phyloP scores from a whole-genome alignment of 2,329 filamentous ascomycete species.

The Pseudocercospora crystallina region DNA sequence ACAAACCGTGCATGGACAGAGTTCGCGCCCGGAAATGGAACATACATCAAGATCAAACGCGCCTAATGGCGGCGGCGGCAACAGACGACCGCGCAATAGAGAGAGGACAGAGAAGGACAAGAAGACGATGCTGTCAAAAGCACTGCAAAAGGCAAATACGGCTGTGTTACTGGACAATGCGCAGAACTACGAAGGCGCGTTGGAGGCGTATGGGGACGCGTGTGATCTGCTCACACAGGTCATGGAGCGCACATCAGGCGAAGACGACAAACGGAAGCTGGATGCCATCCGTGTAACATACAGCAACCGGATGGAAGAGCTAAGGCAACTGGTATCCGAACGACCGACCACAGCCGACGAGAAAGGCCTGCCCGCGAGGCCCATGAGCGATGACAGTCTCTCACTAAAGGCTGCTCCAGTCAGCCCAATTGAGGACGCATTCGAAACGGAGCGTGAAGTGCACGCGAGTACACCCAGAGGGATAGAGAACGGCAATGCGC shows the following conservation, averaged over 20 bases:
- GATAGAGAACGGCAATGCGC: conserved; percentile 45
- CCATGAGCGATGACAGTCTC: conserved; percentile 60
- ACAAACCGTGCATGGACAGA: conserved; percentile 14
- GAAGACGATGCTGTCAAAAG: conserved; percentile 95
- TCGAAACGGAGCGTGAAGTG: neutral
- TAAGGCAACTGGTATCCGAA: conserved; percentile 66
- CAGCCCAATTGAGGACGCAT: conserved; percentile 34
- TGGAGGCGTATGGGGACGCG: conserved; percentile 87
- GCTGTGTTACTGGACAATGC: conserved; percentile 95
- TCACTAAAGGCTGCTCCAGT: conserved; percentile 34
- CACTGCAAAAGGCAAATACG: conserved; percentile 91
- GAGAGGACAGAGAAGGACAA: conserved; percentile 56
- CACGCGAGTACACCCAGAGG: conserved; percentile 56
- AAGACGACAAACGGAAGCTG: conserved; percentile 85
- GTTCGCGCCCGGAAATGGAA: conserved; percentile 15
- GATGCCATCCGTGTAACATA: conserved; percentile 93
- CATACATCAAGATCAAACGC: conserved; percentile 16
- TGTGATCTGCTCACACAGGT: conserved; percentile 86
- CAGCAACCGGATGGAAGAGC: conserved; percentile 81
- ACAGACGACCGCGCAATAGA: conserved; percentile 32
- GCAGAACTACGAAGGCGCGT: conserved; percentile 87
- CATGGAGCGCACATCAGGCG: conserved; percentile 76
- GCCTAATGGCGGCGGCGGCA: conserved; percentile 13
- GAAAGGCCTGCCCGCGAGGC: conserved; percentile 75
- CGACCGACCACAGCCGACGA: conserved; percentile 48